Base-by-base conservation (phyloP, 164 flowering plant species). In the Liriodendron chinense region DNA sequence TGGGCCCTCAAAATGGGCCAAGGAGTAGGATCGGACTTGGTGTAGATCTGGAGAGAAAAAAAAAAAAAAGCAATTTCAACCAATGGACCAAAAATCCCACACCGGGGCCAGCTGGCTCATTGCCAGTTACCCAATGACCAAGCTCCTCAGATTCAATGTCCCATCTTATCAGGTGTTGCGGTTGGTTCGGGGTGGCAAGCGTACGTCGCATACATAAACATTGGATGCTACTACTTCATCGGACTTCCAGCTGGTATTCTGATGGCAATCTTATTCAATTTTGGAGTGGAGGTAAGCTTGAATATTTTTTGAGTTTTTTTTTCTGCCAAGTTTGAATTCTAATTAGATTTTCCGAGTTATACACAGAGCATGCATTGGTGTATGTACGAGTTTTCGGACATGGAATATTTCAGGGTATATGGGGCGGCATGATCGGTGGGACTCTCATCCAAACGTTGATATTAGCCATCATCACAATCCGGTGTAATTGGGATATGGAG, bases 381-480 rank as follows among this genome's bases (percentile, higher is more conserved):
- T 34, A 34, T 34, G 43, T 34, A 34, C 4, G 43, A 34, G 43
- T 2, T 34, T 34, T 34, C 43, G 3, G 43, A 67, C 24, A 20
- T 20, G 26, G 2, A 20, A 53, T 63, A 26, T 66, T 26, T 7
- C 66, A 91, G 95, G 96, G 96, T 4, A 84, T 89, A 34, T 91
- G 93, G 96, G 87, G 81, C 18, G 96, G 96, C 34, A 88, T 91
- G 96, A 91, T 91, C 12, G 96, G 96, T 7, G 93, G 96, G 28
- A 89, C 93, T 12, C 89, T 86, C 7, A 59, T 87, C 47, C 93
- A 91, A 70, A 91, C 96, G 1, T 56, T 90, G 78, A 84, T 91
- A 26, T 75, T 91, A 66, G 77, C 73, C 28, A 72, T 87, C 65
- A 85, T 88, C 21, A 85, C 88, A 23, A 67, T 83, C 12, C 78